phyloP scores from a whole-genome alignment of 257 asterid genomes.

The Vinca minor region DNA sequence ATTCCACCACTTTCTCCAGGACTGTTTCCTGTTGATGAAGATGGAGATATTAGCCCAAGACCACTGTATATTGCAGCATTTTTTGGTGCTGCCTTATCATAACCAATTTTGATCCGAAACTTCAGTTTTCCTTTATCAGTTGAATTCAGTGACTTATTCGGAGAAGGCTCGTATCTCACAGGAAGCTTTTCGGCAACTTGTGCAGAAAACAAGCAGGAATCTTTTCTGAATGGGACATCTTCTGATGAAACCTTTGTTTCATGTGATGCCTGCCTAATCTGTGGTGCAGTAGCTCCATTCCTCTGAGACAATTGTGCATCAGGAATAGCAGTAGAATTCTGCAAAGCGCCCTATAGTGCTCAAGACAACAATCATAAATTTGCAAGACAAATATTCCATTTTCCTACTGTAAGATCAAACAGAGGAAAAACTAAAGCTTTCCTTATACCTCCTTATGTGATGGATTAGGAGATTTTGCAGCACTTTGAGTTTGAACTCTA shows the following conservation, averaged over 20 bases:
- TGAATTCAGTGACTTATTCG: constrained; percentile 31
- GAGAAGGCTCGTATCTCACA: constrained; percentile 32
- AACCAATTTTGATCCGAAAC: constrained; percentile 69
- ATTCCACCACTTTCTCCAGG: constrained; percentile 53
- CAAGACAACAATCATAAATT: constrained; percentile 18
- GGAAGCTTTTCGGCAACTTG: constrained; percentile 38
- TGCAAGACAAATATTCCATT: constrained; percentile 8
- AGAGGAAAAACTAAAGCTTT: constrained; percentile 10
- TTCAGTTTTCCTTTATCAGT: constrained; percentile 46
- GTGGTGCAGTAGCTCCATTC: constrained; percentile 28
- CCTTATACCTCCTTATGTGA: constrained; percentile 44
- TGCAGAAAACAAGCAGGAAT: constrained; percentile 25
- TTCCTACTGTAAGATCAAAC: constrained; percentile 16
- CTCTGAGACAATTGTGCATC: constrained; percentile 36
- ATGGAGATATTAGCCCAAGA: constrained; percentile 82
- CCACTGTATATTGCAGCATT: constrained; percentile 59
- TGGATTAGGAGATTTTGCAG: constrained; percentile 37
- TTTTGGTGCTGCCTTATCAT: constrained; percentile 45
- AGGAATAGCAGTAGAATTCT: constrained; percentile 24
- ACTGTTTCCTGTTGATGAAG: constrained; percentile 67
- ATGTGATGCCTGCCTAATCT: constrained; percentile 21
- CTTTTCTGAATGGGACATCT: constrained; percentile 35
- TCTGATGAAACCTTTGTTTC: constrained; percentile 28
- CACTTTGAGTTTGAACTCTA: constrained; percentile 40
- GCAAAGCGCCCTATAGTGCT: constrained; percentile 43